phyloP scores from a whole-genome alignment of 2,329 filamentous ascomycete species.

The Mycocentrospora acerina region DNA sequence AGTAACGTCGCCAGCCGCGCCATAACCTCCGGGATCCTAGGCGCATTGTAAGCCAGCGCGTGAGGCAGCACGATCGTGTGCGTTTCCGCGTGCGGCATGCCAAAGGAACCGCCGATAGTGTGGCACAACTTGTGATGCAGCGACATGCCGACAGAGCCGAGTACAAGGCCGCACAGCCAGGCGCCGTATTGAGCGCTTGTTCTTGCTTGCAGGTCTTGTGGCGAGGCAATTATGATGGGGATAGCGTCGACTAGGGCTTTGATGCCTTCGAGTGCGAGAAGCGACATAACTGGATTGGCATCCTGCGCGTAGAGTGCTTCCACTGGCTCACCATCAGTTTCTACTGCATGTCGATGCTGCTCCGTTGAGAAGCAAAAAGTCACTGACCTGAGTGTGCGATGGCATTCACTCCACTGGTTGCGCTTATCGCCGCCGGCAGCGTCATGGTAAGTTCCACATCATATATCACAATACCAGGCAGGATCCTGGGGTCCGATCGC shows the following conservation, averaged over 20 bases:
- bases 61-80: constrained; percentile 66
- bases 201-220: constrained; percentile 44
- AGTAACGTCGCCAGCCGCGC: constrained; percentile 55
- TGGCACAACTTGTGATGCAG: constrained; percentile 71
- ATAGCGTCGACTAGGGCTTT: not conserved
- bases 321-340: no score
- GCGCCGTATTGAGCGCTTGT: constrained; percentile 61
- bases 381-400: constrained; percentile 67
- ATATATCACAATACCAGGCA: constrained; percentile 64
- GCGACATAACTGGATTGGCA: constrained; percentile 59
- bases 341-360: no score
- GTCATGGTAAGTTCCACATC: constrained; percentile 65
- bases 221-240: not conserved
- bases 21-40: constrained; percentile 56
- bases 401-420: constrained; percentile 64
- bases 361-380: no score
- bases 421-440: constrained; percentile 55
- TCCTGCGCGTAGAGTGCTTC: constrained; percentile 65
- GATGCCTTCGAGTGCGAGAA: constrained; percentile 5
- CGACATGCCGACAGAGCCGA: constrained; percentile 63
- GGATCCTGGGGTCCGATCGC: constrained; percentile 58
- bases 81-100: constrained; percentile 65
- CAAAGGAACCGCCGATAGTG: constrained; percentile 63
- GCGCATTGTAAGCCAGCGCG: constrained; percentile 64
- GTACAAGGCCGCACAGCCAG: constrained; percentile 64